Evolutionary conservation across 768 basidiomycete species (phyloP), one percentile per base, ranked within the genome.

Genomic region (Gloeophyllum trabeum): DNA sequence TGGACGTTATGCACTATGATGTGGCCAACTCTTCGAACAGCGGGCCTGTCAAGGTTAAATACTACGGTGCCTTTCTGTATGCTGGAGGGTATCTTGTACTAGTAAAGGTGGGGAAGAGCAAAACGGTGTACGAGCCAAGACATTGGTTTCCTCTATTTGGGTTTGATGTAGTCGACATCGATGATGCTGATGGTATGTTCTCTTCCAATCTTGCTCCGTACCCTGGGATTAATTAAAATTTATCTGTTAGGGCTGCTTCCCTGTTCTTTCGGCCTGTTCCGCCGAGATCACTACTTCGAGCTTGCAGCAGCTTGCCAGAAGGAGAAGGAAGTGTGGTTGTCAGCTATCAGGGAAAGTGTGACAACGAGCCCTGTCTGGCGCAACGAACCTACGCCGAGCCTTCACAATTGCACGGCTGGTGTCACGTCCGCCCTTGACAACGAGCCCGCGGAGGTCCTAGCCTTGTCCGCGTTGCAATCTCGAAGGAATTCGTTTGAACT

Each of bases 41-140:
- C 4, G 63, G 69, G 39, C 75, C 71, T 24, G 68, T 84, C 51
- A 78, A 72, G 56, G 81, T 84, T 46, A 89, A 87, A 60, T 97
- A 96, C 58, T 70, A 89, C 20, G 92, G 87, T 23, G 85, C 83
- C 14, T 94, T 99, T 60, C 64, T 99, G 35, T 99, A 92, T 52
- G 63, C 71, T 25, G 80, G 84, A 7, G 90, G 86, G 7, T 97
- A 90, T 56, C 60, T 97, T 28, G 70, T 96, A 18, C 64, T 99
- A 35, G 88, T 79, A 49, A 97, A 94, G 63, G 81, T 92, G 30
- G 66, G 72, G 50, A 91, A 88, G 62, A 70, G 75, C 44, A 66
- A 66, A 50, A 86, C 71, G 56, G 67, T 66, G 24, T 99, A 96
- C 54, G 89, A 93, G 52, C 79, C 90, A 14, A 75, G 71, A 46